Evolutionary conservation across 1,139 yeast genomes (phyloP).

Genomic region (Blastobotrys raffinosifermentans): DNA sequence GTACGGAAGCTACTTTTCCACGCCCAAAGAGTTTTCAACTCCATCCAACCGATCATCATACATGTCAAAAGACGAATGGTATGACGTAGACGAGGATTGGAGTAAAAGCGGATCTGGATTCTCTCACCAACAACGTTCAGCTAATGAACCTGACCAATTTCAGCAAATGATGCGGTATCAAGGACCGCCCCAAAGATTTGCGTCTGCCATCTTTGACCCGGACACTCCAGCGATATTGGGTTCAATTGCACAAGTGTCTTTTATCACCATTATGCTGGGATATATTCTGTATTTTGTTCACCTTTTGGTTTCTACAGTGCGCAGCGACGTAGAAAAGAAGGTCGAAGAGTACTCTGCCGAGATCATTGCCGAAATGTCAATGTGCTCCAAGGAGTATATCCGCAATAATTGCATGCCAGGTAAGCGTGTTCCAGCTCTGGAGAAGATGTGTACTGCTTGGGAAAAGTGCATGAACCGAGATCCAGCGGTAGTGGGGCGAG

Average conservation of each 20-base stretch:
- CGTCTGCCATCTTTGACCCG: constrained; percentile 39
- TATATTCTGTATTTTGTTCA: constrained; percentile 50
- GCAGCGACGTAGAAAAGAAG: constrained; percentile 64
- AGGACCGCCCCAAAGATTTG: background rate
- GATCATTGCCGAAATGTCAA: constrained; percentile 57
- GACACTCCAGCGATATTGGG: constrained; percentile 61
- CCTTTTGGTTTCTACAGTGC: constrained; percentile 53
- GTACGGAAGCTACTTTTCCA: no score
- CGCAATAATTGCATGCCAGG: constrained; percentile 62
- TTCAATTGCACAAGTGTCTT: constrained; percentile 61
- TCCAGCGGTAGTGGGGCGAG: constrained; percentile 71
- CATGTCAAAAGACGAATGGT: no score
- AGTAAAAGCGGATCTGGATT: constrained; percentile 11
- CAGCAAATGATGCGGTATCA: background rate
- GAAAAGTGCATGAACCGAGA: constrained; percentile 82
- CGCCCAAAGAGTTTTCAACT: no score
- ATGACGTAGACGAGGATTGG: constrained; percentile 6
- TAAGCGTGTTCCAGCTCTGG: constrained; percentile 61
- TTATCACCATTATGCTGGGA: constrained; percentile 56
- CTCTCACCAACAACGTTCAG: background rate
- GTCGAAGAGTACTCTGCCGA: constrained; percentile 59
- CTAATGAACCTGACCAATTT: no score
- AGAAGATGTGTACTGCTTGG: constrained; percentile 68
- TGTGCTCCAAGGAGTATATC: constrained; percentile 64
- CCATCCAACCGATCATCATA: no score